Evolutionary conservation across 192 early-diverging fungal genomes (phyloP), one percentile per base, ranked within the genome.

Genomic region (Umbelopsis ramanniana): DNA sequence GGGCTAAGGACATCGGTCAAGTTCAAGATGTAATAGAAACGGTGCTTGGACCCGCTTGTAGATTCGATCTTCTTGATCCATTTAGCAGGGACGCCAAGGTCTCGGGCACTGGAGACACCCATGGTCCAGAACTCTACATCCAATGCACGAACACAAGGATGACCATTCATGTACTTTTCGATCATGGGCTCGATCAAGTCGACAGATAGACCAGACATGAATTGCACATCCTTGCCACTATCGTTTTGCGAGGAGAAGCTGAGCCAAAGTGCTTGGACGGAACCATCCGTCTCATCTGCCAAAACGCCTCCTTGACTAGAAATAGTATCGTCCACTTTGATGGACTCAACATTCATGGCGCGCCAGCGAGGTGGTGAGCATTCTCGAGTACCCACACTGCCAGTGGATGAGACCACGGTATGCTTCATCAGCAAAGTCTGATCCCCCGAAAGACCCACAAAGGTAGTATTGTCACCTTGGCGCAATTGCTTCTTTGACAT

Each of bases 241-340:
- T 83, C 80, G 70, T 89, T 85, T 77, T 92, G 89, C 5, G 86
- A 89, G 12, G 89, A 86, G 46, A 89, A 92, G 52, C 83, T 88
- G 74, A 88, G 83, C 90, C 90, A 92, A 38, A 92, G 70, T 0
- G 85, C 91, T 47, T 85, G 84, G 0, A 91, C 86, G 12, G 55
- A 72, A 9, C 92, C 92, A 22, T 86, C 69, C 8, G 82, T 72
- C 14, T 48, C 66, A 46, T 89, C 85, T 35, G 85, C 87, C 17
- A 93, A 81, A 0, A 92, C 84, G 38, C 92, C 92, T 23, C 91
- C 90, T 74, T 91, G 89, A 12, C 85, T 86, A 4, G 76, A 77
- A 23, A 90, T 79, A 72, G 86, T 84, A 70, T 92, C 88, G 71
- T 91, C 82, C 6, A 91, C 81, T 67, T 86, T 86, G 72, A 89